phyloP scores from a whole-genome alignment of 768 basidiomycete species.

The Mycena pura region DNA sequence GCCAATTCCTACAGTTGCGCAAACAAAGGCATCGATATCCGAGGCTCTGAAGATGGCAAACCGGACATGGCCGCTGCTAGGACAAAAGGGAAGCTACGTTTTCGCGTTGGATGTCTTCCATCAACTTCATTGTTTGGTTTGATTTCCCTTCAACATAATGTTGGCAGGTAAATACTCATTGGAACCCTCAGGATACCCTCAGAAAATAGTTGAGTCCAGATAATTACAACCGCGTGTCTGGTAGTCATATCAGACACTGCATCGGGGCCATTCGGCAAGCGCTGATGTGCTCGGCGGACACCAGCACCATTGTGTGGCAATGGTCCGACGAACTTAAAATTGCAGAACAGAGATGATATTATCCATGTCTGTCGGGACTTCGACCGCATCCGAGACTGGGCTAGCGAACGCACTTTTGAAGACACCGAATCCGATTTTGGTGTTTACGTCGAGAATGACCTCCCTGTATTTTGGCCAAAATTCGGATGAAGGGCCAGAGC shows the following conservation, averaged over 20 bases:
- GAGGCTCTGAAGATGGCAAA: slow-evolving; percentile 33
- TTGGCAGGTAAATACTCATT: no score
- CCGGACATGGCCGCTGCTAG: slow-evolving; percentile 31
- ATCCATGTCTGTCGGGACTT: slow-evolving; percentile 7
- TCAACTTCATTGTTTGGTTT: slow-evolving; percentile 38
- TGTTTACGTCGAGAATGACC: not conserved
- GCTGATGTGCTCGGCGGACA: slow-evolving; percentile 33
- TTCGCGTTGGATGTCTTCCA: slow-evolving; percentile 36
- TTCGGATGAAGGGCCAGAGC: no score
- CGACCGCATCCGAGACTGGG: not conserved
- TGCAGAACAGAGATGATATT: slow-evolving; percentile 6
- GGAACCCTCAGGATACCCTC: slow-evolving; percentile 21
- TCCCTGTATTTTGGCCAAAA: not conserved
- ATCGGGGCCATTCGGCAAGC: slow-evolving; percentile 33
- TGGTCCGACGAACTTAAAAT: not conserved
- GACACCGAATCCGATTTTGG: not conserved
- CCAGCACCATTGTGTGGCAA: slow-evolving; percentile 26
- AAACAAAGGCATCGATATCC: slow-evolving; percentile 24
- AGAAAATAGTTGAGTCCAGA: slow-evolving; percentile 29
- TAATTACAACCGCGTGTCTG: slow-evolving; percentile 23
- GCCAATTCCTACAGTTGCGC: no score
- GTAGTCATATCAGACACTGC: slow-evolving; percentile 27
- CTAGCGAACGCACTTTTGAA: not conserved
- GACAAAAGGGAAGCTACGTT: slow-evolving; percentile 32
- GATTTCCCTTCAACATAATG: not conserved